Evolutionary conservation across 768 basidiomycete genomes (phyloP).

Genomic region (Leccinum longicurvipes): DNA sequence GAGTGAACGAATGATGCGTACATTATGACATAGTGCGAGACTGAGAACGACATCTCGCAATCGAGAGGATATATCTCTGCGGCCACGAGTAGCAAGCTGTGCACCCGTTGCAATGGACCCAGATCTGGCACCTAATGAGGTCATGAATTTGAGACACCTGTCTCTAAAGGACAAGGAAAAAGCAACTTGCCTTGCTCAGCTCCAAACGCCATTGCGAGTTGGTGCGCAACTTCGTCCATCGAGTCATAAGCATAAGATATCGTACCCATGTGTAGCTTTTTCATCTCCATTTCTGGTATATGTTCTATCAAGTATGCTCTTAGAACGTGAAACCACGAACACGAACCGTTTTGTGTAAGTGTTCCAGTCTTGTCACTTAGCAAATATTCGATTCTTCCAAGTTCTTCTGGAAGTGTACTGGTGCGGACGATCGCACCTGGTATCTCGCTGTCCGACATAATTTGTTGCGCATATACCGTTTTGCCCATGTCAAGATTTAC

Average conservation of each 20-base stretch:
- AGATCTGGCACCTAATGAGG: conserved; percentile 42
- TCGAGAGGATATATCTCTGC: conserved; percentile 92
- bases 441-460: conserved; percentile 91
- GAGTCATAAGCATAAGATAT: conserved; percentile 95
- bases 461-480: conserved; percentile 94
- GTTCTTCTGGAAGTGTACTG: conserved; percentile 95
- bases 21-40: conserved; percentile 95
- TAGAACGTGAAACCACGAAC: neutral
- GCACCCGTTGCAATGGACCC: conserved; percentile 70
- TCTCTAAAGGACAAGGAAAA: neutral
- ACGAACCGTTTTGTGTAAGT: conserved; percentile 89
- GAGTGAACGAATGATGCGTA: conserved; percentile 31
- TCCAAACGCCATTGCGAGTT: conserved; percentile 83
- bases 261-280: conserved; percentile 97
- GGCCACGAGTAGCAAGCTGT: conserved; percentile 80
- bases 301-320: neutral
- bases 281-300: conserved; percentile 94
- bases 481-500: conserved; percentile 99
- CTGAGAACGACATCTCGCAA: conserved; percentile 91
- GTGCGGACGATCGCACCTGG: conserved; percentile 95
- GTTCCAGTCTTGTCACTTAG: conserved; percentile 98
- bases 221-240: conserved; percentile 98
- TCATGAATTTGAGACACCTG: neutral
- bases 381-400: conserved; percentile 93
- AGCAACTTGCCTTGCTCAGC: conserved; percentile 49